Evolutionary conservation across 345 rosid genomes (phyloP), one percentile per base, ranked within the genome.

Genomic region (Boechera stricta): DNA sequence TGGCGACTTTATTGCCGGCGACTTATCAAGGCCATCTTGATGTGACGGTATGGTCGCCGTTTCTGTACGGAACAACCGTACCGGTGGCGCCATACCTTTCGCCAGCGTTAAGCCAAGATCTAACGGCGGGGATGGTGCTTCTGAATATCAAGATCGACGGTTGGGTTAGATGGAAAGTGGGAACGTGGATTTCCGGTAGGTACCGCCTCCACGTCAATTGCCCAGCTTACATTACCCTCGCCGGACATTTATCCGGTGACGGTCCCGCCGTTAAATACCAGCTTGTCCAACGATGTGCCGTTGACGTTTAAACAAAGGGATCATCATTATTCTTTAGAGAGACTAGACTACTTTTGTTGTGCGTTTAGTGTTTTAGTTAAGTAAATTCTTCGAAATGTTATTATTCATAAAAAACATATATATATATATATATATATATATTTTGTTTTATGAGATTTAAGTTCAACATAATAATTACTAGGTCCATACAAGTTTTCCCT

Each of bases 81-180:
- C 96, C 98, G 1, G 84, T 95, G 7, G 86, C 97, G 0, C 99
- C 98, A 2, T 86, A 86, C 74, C 81, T 86, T 79, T 75, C 87
- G 18, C 5, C 76, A 18, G 54, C 84, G 0, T 73, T 95, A 42
- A 2, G 7, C 5, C 85, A 90, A 57, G 98, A 95, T 73, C 84
- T 89, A 83, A 13, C 69, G 38, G 5, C 59, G 5, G 99, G 97
- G 38, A 47, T 69, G 16, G 80, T 91, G 35, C 59, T 77, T 33
- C 7, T 95, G 18, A 49, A 54, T 31, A 84, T 95, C 80, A 89
- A 85, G 81, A 68, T 89, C 44, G 96, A 92, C 55, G 99, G 99
- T 10, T 86, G 93, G 59, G 92, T 95, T 28, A 79, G 91, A 61
- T 95, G 89, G 86, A 95, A 92, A 80, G 89, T 90, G 38, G 92